These are phyloP conservation scores for Phlebiopsis flavidoalba DNA, from an alignment of 768 basidiomycete genomes.

Conservation along the genomic window DNA sequence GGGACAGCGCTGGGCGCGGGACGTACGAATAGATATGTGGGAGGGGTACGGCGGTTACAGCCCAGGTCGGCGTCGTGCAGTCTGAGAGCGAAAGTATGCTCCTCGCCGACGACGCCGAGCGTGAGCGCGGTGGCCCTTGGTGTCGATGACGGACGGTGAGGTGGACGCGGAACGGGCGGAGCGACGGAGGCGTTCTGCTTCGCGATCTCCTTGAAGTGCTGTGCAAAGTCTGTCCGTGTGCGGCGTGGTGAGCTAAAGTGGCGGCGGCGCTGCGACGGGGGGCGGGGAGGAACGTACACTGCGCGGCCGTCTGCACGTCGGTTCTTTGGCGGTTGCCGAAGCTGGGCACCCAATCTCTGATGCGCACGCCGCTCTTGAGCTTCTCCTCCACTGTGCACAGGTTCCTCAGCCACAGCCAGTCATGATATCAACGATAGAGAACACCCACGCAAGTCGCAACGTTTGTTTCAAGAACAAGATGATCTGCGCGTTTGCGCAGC, in stretches of 20 bases:
- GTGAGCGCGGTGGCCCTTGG: constrained; percentile 69
- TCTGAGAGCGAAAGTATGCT: constrained; percentile 68
- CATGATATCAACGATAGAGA: background rate
- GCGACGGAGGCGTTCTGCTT: constrained; percentile 56
- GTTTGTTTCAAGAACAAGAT: constrained; percentile 41
- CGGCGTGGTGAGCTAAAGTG: background rate
- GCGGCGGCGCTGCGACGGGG: background rate
- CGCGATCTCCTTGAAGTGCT: constrained; percentile 74
- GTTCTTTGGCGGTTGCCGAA: constrained; percentile 71
- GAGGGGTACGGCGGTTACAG: background rate
- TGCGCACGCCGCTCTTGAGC: constrained; percentile 57
- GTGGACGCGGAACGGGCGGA: constrained; percentile 66
- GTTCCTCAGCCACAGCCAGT: background rate
- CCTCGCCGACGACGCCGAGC: constrained; percentile 65
- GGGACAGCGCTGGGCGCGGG: background rate
- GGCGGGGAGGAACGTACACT: constrained; percentile 42
- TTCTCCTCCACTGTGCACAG: constrained; percentile 63
- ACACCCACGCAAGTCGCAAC: constrained; percentile 46
- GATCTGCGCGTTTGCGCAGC: constrained; percentile 25
- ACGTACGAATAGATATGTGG: background rate
- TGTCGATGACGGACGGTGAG: constrained; percentile 77
- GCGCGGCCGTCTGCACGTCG: constrained; percentile 60
- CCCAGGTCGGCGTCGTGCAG: constrained; percentile 63
- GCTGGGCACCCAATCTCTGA: constrained; percentile 66
- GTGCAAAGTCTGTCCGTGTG: constrained; percentile 80